Conservation (phyloP, 2,329 filamentous ascomycete genomes). For the Monilinia fructicola region DNA sequence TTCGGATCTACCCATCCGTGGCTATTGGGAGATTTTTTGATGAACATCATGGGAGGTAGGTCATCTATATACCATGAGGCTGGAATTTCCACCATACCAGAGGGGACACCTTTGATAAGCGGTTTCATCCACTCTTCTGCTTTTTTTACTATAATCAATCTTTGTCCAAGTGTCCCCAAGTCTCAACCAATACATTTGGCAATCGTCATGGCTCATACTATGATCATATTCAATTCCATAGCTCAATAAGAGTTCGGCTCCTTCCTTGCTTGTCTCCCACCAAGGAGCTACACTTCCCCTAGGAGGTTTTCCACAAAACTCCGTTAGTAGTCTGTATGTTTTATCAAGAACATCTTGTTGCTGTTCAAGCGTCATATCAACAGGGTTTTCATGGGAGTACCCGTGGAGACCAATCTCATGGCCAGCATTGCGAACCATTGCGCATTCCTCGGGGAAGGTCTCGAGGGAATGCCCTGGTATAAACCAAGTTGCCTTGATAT, state of each 20-base stretch:
- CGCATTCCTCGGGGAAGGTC: constrained; percentile 66
- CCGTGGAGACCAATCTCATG: constrained; percentile 69
- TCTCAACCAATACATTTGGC: constrained; percentile 61
- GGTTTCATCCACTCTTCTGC: constrained; percentile 68
- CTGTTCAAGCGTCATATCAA: constrained; percentile 70
- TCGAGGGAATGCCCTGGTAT: constrained; percentile 64
- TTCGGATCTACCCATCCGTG: constrained; percentile 56
- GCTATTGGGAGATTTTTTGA: constrained; percentile 63
- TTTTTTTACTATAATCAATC: constrained; percentile 63
- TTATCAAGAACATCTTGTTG: constrained; percentile 74
- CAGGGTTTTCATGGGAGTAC: constrained; percentile 73
- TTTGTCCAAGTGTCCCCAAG: constrained; percentile 66
- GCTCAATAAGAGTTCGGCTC: constrained; percentile 60
- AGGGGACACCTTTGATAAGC: constrained; percentile 56
- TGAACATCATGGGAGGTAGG: constrained; percentile 70
- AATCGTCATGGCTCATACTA: constrained; percentile 65
- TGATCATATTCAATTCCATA: constrained; percentile 73
- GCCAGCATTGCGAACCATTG: constrained; percentile 59
- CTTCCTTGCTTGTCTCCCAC: constrained; percentile 72
- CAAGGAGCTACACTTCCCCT: constrained; percentile 71
- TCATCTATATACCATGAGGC: constrained; percentile 62
- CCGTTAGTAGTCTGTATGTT: constrained; percentile 68
- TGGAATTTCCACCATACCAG: constrained; percentile 66
- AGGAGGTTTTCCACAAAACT: constrained; percentile 70
- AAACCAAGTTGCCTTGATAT: constrained; percentile 68